Base-by-base conservation (phyloP, 371 early-diverging fungal species). In the Mucor lusitanicus region DNA sequence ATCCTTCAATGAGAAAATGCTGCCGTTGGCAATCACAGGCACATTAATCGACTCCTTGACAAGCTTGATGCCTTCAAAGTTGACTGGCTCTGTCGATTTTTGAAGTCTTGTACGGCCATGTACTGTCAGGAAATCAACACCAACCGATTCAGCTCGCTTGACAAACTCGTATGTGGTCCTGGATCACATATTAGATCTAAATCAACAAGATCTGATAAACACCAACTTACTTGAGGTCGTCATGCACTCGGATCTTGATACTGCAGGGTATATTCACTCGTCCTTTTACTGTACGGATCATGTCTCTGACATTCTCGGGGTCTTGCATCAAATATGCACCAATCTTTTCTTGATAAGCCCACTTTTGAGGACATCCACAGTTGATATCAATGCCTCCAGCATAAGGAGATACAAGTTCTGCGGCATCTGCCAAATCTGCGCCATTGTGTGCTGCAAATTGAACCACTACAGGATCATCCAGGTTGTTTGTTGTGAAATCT, bases 401-500 rank as follows among this genome's bases (percentile, higher is more conserved):
- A 75, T 85, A 95, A 9, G 91, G 92, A 0, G 93, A 90, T 0
- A 91, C 94, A 23, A 97, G 74, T 62, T 91, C 91, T 0, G 94
- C 91, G 1, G 98, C 96, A 33, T 91, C 92, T 8, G 93, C 94
- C 19, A 95, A 82, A 71, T 96, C 96, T 2, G 70, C 83, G 0
- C 88, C 84, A 55, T 92, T 91, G 21, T 87, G 88, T 2, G 97
- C 96, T 23, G 97, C 98, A 80, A 98, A 97, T 73, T 98, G 98
- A 39, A 96, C 90, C 44, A 97, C 91, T 15, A 96, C 90, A 0
- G 97, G 97, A 48, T 88, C 87, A 65, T 97, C 96, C 9, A 57
- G 61, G 19, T 64, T 60, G 75, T 92, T 92, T 9, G 97, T 95
- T 0, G 90, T 85, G 69, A 92, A 95, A 69, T 97, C 98, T 4